Percentiles rank a stretch among this genome's conserved stretches.
These are phyloP conservation scores for Backusella luteola DNA, from an alignment of 192 early-diverging fungal species.

Conservation along the genomic window DNA sequence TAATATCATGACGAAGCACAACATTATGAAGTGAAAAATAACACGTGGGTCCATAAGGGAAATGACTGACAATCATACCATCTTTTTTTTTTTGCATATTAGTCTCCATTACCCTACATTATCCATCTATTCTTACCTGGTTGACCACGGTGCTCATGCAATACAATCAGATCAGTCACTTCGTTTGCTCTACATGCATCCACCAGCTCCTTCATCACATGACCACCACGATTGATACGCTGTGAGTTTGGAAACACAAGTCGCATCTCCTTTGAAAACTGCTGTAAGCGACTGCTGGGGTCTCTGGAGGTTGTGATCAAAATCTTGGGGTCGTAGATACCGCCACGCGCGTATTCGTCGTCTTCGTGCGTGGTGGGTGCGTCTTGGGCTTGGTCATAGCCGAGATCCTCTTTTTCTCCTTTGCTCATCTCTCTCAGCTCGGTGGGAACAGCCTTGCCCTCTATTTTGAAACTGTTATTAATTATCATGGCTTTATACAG, in stretches of 20 bases:
- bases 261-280: slow-evolving; percentile 98
- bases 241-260: slow-evolving; percentile 95
- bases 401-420: slow-evolving; percentile 72
- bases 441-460: slow-evolving; percentile 85
- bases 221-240: slow-evolving; percentile 95
- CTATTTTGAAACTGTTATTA: too few relatives aligned
- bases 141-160: slow-evolving; percentile 94
- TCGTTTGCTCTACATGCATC: slow-evolving; percentile 94
- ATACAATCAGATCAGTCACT: slow-evolving; percentile 92
- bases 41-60: slow-evolving; percentile 97
- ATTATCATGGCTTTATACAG: too few relatives aligned
- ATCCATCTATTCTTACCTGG: slow-evolving; percentile 55
- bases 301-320: slow-evolving; percentile 96
- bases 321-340: slow-evolving; percentile 92
- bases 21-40: slow-evolving; percentile 98
- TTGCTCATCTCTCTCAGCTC: slow-evolving; percentile 81
- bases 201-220: slow-evolving; percentile 94
- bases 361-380: slow-evolving; percentile 81
- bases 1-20: slow-evolving; percentile 95
- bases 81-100: slow-evolving; percentile 44
- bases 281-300: slow-evolving; percentile 86
- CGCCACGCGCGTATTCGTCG: slow-evolving; percentile 96
- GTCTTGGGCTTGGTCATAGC: slow-evolving; percentile 85
- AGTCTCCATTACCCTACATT: not conserved
- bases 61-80: slow-evolving; percentile 91